A percentile compares a stretch with the other conserved stretches of the same genome.
These are phyloP conservation scores for Fragaria iinumae DNA, from an alignment of 306 rosid genomes.

Conservation along the genomic window DNA sequence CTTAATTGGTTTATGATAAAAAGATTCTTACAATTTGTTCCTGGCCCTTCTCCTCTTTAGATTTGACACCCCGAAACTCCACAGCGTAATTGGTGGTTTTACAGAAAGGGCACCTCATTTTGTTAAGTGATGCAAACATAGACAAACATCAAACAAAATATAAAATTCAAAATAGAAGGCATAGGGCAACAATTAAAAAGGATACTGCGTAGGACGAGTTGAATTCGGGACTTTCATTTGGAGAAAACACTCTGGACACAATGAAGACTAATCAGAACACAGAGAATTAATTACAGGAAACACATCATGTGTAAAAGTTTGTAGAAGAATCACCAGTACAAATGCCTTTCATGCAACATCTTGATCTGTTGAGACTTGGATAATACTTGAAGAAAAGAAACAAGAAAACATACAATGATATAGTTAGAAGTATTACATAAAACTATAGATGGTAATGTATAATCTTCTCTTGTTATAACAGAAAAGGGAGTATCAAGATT, in stretches of 20 bases:
- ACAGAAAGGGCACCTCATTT: slow-evolving; percentile 86
- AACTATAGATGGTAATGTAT: background rate
- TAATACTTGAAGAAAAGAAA: slow-evolving; percentile 52
- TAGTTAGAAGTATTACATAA: slow-evolving; percentile 25
- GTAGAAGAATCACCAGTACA: slow-evolving; percentile 71
- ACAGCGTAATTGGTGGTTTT: slow-evolving; percentile 93
- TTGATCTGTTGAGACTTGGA: slow-evolving; percentile 98
- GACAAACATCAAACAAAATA: slow-evolving; percentile 2
- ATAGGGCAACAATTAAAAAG: slow-evolving; percentile 30
- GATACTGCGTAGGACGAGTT: slow-evolving; percentile 99
- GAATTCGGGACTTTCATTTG: slow-evolving; percentile 99
- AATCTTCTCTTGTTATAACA: background rate
- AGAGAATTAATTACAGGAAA: background rate
- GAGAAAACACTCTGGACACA: slow-evolving; percentile 82
- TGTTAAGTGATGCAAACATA: slow-evolving; percentile 55
- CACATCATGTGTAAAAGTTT: slow-evolving; percentile 5
- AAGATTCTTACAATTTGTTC: slow-evolving; percentile 81
- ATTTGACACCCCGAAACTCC: slow-evolving; percentile 90
- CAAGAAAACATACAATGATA: slow-evolving; percentile 14
- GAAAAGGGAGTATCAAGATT: slow-evolving; percentile 2
- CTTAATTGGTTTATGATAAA: slow-evolving; percentile 7
- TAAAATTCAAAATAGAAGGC: slow-evolving; percentile 10
- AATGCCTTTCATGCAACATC: slow-evolving; percentile 98
- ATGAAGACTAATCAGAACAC: slow-evolving; percentile 35
- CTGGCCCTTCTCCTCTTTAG: slow-evolving; percentile 90